Conservation (phyloP, 257 asterid genomes). For the Penstemon eatonii region DNA sequence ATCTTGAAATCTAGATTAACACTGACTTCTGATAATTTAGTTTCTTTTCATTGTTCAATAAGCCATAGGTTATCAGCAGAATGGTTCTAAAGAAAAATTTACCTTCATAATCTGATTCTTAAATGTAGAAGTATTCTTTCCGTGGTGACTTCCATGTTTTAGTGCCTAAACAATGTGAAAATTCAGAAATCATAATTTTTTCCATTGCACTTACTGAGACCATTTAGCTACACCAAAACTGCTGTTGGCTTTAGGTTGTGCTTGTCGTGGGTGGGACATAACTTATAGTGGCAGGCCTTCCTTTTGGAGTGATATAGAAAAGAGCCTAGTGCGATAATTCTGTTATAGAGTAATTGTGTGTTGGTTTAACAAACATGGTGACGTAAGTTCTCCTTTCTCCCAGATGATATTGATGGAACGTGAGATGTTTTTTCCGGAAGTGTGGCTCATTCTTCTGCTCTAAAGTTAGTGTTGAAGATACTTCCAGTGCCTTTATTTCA, state of each 20-base stretch:
- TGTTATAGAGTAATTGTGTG: conserved; percentile 20
- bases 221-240: not conserved
- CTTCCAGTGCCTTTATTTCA: conserved; percentile 21
- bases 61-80: conserved; percentile 9
- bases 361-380: conserved; percentile 54
- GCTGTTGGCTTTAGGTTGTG: conserved; percentile 14
- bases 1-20: not conserved
- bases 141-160: not conserved
- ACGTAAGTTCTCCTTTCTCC: conserved; percentile 76
- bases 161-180: conserved; percentile 11
- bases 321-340: not conserved
- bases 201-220: not conserved
- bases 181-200: not conserved
- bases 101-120: conserved; percentile 6
- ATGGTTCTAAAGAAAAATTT: not conserved
- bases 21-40: not conserved
- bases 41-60: not conserved
- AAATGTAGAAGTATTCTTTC: not conserved
- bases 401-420: conserved; percentile 96
- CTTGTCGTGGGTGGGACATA: conserved; percentile 9
- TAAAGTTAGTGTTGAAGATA: conserved; percentile 46
- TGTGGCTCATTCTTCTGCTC: conserved; percentile 60
- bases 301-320: not conserved
- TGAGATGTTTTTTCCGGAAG: conserved; percentile 58
- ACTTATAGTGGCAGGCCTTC: not conserved